A percentile compares a stretch with the other conserved stretches of the same genome.
These are phyloP conservation scores for Daedalea quercina DNA, from an alignment of 768 basidiomycete genomes.

Conservation along the genomic window DNA sequence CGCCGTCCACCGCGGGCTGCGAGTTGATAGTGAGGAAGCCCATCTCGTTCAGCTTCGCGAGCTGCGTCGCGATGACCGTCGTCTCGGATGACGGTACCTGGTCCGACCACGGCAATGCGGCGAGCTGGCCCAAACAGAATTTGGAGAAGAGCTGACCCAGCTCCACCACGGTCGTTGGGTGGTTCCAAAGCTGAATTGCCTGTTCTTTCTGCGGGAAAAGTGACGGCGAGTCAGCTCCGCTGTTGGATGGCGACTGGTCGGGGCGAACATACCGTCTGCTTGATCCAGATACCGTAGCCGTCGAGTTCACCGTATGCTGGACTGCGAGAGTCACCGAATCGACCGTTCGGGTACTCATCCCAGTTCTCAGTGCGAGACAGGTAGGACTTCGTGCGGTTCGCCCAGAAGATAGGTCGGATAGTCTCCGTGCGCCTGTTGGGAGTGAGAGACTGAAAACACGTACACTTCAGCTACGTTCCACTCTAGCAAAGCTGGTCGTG, in stretches of 20 bases:
- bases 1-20: slow-evolving; percentile 93
- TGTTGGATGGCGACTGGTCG: background rate
- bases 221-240: background rate
- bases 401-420: slow-evolving; percentile 99
- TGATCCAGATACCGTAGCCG: slow-evolving; percentile 90
- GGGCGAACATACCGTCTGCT: slow-evolving; percentile 60
- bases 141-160: slow-evolving; percentile 68
- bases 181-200: slow-evolving; percentile 83
- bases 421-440: slow-evolving; percentile 86
- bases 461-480: slow-evolving; percentile 10
- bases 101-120: slow-evolving; percentile 93
- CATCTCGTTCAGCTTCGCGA: slow-evolving; percentile 80
- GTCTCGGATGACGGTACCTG: slow-evolving; percentile 83
- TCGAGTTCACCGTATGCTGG: slow-evolving; percentile 98
- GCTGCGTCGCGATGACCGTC: slow-evolving; percentile 63
- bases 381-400: slow-evolving; percentile 93
- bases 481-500: background rate
- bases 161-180: slow-evolving; percentile 61
- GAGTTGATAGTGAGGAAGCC: slow-evolving; percentile 98
- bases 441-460: slow-evolving; percentile 65
- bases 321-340: slow-evolving; percentile 95
- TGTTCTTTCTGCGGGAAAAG: slow-evolving; percentile 61
- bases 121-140: slow-evolving; percentile 72
- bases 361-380: slow-evolving; percentile 95
- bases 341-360: slow-evolving; percentile 99